Base-by-base conservation (phyloP, 345 rosid species). In the Eucalyptus marginata region DNA sequence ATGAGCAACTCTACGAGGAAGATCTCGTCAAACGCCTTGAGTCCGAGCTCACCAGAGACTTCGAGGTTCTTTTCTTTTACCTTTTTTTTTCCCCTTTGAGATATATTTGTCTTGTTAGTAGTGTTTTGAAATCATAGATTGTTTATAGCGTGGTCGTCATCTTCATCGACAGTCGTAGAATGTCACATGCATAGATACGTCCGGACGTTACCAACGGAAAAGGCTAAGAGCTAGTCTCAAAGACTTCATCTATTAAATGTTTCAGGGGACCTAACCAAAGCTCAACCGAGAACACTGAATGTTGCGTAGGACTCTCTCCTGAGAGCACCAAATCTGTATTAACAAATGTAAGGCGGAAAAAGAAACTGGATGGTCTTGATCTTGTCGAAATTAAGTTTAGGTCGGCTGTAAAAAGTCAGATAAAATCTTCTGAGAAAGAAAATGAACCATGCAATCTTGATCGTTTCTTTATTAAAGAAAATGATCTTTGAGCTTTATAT, bases 1-100 rank as follows among this genome's bases (percentile, higher is more conserved):
- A 95, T 86, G 88, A 91, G 68, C 87, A 88, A 4, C 85, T 90
- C 25, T 93, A 89, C 88, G 93, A 93, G 17, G 95, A 93, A 83
- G 94, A 95, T 66, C 94, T 95, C 16, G 80, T 94, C 86, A 94
- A 92, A 88, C 95, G 95, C 86, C 96, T 95, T 0, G 95, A 94
- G 79, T 94, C 94, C 44, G 96, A 95, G 90, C 93, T 95, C 88
- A 79, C 91, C 15, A 96, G 96, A 9, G 96, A 93, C 54, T 90
- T 90, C n/a, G 91, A 90, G 91, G 91, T 90, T 85, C 44, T 7
- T 44, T n/a, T 25, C 27, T 43, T 86, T 85, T 0, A 52, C 58
- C 58, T 7, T 52, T 52, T 52, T 52, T 9, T 7, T 52, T 6
- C 3, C 3, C 14, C n/a, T 59, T 59, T 27, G 13, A 36, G 83